A percentile compares a stretch with the other conserved stretches of the same genome.
Evolutionary conservation across 371 early-diverging fungal genomes (phyloP).

Genomic region (Rhizopus microsporus): DNA sequence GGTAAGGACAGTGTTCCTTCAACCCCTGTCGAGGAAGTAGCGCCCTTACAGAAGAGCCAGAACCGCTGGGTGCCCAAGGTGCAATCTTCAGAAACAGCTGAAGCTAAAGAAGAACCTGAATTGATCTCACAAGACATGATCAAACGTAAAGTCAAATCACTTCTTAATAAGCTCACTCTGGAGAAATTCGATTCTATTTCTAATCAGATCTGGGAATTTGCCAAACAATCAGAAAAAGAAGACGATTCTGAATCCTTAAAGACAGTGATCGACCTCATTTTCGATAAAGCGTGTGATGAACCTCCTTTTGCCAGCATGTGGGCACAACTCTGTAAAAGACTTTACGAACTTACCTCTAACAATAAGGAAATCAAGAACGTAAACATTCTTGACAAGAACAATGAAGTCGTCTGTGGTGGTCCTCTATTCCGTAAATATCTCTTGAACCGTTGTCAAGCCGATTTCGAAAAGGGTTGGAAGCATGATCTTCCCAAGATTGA

Average conservation of each 20-base stretch:
- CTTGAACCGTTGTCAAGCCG: slow-evolving; percentile 88
- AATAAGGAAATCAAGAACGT: slow-evolving; percentile 51
- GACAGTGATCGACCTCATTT: slow-evolving; percentile 81
- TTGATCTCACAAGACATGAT: slow-evolving; percentile 62
- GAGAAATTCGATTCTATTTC: slow-evolving; percentile 92
- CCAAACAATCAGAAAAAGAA: slow-evolving; percentile 68
- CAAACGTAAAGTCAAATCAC: slow-evolving; percentile 79
- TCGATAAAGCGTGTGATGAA: slow-evolving; percentile 96
- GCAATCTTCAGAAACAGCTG: slow-evolving; percentile 35
- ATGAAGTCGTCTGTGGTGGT: slow-evolving; percentile 60
- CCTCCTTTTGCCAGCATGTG: slow-evolving; percentile 88
- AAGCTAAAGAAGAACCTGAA: slow-evolving; percentile 33
- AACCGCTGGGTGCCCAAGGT: slow-evolving; percentile 82
- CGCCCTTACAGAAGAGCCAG: slow-evolving; percentile 78
- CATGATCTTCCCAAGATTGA: slow-evolving; percentile 54
- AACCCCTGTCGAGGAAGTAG: slow-evolving; percentile 66
- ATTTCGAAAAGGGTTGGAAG: slow-evolving; percentile 87
- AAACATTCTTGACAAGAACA: slow-evolving; percentile 46
- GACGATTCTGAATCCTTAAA: slow-evolving; percentile 70
- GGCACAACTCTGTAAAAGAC: slow-evolving; percentile 80
- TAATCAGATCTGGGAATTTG: slow-evolving; percentile 80
- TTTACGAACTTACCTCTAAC: slow-evolving; percentile 54
- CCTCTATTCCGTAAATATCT: slow-evolving; percentile 88
- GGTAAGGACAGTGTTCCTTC: slow-evolving; percentile 51
- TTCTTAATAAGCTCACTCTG: slow-evolving; percentile 93